Base-by-base conservation (phyloP, 805 yeast species). In the Candida railenensis region DNA sequence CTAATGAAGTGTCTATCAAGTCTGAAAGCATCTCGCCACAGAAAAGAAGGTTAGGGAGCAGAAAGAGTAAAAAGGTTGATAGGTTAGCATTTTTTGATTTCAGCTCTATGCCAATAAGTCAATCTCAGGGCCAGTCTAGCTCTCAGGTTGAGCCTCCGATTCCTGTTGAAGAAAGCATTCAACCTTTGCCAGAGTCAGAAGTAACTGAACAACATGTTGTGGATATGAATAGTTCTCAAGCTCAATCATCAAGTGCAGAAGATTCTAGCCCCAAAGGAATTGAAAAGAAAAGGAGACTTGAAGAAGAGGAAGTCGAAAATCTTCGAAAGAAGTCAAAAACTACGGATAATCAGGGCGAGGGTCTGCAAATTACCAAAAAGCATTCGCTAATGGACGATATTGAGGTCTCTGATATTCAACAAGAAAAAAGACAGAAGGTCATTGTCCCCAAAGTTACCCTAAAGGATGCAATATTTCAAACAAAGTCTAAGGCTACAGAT, bases 41-140 rank as follows among this genome's bases (percentile, higher is more conserved):
- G 16, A 30, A 42, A 16, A 36, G 37, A 5, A 11, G 21, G n/a
- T 4, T 50, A 7, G 41, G 45, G n/a, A 48, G 32, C 20, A 54
- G 67, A 34, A 66, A 59, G 42, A 57, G 64, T 33, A 66, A 67
- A 45, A 58, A 61, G 36, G 69, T 65, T 2, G 61, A 57, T 42
- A 65, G 60, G 15, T 56, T 68, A 32, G 67, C 67, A 40, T 70
- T 70, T 44, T 67, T 70, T 43, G 67, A 65, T 46, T 63, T 69
- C 33, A 45, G 33, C 3, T 34, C 38, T 18, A 34, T 34, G 3
- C 45, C 39, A 16, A 40, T 14, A 20, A 18, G 5, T 3, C 28
- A 12, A 16, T 8, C 33, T 28, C 42, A 11, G 21, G n/a, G 19
- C 8, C 14, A 28, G 14, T 9, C 33, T 8, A 28, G 8, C 33